Conservation (phyloP, 176 grass and related monocot species). For the Musa beccarii region DNA sequence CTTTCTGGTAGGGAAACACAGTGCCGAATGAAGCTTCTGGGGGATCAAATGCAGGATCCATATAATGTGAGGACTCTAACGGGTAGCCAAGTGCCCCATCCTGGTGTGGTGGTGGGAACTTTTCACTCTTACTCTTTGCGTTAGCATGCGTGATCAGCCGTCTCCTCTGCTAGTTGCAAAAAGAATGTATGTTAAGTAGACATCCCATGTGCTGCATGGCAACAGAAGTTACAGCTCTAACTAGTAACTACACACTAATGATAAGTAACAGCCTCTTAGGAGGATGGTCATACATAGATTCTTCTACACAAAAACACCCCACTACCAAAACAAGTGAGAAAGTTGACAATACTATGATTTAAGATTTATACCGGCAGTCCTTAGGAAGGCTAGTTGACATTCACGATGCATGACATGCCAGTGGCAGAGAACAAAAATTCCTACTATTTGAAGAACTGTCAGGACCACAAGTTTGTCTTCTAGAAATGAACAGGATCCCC, state of each 20-base stretch:
- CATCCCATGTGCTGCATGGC: neutral
- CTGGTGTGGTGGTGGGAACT: slow-evolving; percentile 19
- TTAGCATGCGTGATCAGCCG: slow-evolving; percentile 7
- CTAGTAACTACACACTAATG: neutral
- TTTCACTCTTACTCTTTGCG: slow-evolving; percentile 19
- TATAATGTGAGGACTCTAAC: slow-evolving; percentile 13
- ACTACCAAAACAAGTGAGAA: neutral
- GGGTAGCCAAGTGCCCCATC: slow-evolving; percentile 16
- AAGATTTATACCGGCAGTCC: too few species aligned
- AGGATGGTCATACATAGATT: too few species aligned
- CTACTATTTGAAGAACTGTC: too few species aligned
- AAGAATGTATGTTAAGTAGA: neutral
- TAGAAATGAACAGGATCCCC: too few species aligned
- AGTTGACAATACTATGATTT: too few species aligned
- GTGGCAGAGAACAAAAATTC: neutral
- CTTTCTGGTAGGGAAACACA: slow-evolving; percentile 14
- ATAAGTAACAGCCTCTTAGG: too few species aligned
- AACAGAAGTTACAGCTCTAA: neutral
- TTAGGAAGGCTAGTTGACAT: too few species aligned
- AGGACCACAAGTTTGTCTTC: too few species aligned
- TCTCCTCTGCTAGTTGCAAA: neutral
- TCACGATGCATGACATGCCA: neutral
- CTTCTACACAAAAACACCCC: too few species aligned
- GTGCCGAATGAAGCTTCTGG: slow-evolving; percentile 21
- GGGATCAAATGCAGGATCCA: slow-evolving; percentile 14